A percentile compares a stretch with the other conserved stretches of the same genome.
These are phyloP conservation scores for Chenopodium album DNA, from an alignment of 148 eudicot genomes.

Conservation along the genomic window DNA sequence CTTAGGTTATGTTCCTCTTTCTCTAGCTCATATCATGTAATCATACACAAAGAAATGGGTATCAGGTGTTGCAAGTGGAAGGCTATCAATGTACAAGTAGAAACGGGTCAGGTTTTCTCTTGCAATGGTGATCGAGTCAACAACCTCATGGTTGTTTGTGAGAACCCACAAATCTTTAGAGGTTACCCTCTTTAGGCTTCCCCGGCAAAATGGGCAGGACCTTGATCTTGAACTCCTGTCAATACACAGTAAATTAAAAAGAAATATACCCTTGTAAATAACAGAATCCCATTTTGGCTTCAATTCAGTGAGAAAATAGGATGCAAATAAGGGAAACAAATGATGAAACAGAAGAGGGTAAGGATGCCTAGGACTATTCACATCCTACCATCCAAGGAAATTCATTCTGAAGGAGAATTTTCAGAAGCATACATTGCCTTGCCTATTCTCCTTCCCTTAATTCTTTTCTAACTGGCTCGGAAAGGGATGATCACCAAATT, in stretches of 20 bases:
- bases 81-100: constrained; percentile 60
- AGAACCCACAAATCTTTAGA: constrained; percentile 85
- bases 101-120: constrained; percentile 64
- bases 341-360: not conserved
- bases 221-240: constrained; percentile 67
- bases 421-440: not conserved
- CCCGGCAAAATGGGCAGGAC: constrained; percentile 93
- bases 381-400: not conserved
- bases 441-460: not conserved
- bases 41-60: constrained; percentile 54
- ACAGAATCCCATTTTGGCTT: not conserved
- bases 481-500: not conserved
- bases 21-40: constrained; percentile 51
- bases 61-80: constrained; percentile 53
- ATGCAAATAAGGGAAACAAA: not conserved
- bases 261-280: not conserved
- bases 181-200: constrained; percentile 62
- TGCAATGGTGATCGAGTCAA: constrained; percentile 53
- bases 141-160: constrained; percentile 45
- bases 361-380: not conserved
- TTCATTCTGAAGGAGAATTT: not conserved
- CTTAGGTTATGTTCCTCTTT: not conserved
- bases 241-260: not conserved
- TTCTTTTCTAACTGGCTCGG: not conserved
- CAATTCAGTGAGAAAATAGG: not conserved